Evolutionary conservation across 306 rosid genomes (phyloP), one percentile per base, ranked within the genome.

Genomic region (Glycine latifolia): DNA sequence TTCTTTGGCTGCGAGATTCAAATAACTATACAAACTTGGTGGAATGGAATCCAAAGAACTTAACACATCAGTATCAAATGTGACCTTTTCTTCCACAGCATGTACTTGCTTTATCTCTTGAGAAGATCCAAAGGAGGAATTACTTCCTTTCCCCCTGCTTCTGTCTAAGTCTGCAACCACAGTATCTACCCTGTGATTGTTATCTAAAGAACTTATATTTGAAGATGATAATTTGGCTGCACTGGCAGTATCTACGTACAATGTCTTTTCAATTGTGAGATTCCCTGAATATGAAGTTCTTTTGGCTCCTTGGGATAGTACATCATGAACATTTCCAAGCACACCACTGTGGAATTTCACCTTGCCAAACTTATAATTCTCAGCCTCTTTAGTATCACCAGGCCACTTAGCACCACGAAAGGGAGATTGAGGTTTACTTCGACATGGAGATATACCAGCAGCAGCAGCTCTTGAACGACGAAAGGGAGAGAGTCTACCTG

Each of bases 221-320:
- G 85, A 79, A 73, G 60, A 76, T 33, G 87, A 54, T 41, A 48
- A 47, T 78, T 85, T 86, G 16, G 75, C 85, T 62, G 84, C 85
- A 62, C 91, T 89, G 1, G 79, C 89, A 71, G 90, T 82, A 84
- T 93, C 99, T 79, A 95, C 90, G 75, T 91, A 89, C 83, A 95
- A 77, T 13, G 92, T 93, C 85, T 95, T 95, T 85, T 95, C 99
- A 15, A 88, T 67, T 3, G 87, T 63, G 61, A 89, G 80, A 82
- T 61, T 88, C 67, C 76, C 86, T 17, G 87, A 78, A 60, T 80
- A 76, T 31, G 88, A 79, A 80, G 81, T 75, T 79, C 72, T 83
- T 85, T 77, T 88, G 73, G 66, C 79, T 77, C 81, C 82, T 73
- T 52, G 88, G 52, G 81, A 61, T 47, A 46, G 73, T 59, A 80